These are phyloP conservation scores for Rubia peregrina DNA, from an alignment of 305 asterid species.

Conservation along the genomic window DNA sequence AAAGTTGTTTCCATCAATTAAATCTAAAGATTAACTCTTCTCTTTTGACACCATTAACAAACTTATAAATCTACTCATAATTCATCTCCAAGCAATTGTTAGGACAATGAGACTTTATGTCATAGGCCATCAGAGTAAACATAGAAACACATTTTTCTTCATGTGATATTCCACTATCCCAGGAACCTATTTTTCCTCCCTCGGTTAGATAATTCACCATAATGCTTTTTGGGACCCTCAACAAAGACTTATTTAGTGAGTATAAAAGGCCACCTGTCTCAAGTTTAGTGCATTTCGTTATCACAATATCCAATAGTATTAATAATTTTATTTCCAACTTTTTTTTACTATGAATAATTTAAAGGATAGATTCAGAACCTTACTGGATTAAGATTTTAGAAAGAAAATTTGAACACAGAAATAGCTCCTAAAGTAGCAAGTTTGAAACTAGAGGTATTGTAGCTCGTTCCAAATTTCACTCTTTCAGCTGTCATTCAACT, in stretches of 20 bases:
- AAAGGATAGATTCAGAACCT: constrained; percentile 17
- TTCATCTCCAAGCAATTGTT: neutral
- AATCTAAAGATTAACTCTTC: neutral
- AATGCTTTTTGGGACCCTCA: constrained; percentile 5
- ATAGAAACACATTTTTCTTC: neutral
- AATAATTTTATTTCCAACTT: too few species aligned
- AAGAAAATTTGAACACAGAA: constrained; percentile 17
- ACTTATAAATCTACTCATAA: neutral
- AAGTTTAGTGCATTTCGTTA: neutral
- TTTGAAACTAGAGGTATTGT: constrained; percentile 29
- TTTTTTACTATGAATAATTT: too few species aligned
- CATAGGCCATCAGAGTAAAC: neutral
- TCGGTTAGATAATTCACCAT: neutral
- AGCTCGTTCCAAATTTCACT: constrained; percentile 12
- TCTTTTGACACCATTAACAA: neutral
- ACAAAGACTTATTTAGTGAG: neutral
- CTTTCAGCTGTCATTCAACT: constrained; percentile 16
- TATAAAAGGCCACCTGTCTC: neutral
- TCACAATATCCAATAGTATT: neutral
- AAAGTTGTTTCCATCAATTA: neutral
- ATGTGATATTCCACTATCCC: neutral
- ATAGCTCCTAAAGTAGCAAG: constrained; percentile 23
- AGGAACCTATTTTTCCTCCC: neutral
- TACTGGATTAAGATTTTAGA: constrained; percentile 3
- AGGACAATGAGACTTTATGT: neutral